Conservation (phyloP, 306 rosid genomes). For the Sindora glabra region DNA sequence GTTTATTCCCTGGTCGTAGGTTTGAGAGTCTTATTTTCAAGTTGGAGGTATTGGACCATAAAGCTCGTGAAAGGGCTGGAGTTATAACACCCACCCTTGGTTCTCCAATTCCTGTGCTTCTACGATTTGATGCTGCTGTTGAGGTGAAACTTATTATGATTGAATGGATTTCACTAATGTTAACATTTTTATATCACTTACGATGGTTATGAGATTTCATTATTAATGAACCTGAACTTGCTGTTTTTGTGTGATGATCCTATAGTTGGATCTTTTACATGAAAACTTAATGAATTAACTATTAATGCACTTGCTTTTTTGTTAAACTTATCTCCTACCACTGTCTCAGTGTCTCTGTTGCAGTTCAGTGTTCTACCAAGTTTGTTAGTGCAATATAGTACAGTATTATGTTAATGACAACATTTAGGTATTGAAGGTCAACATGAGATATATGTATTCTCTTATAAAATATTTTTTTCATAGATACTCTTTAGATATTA, state of each 20-base stretch:
- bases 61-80: slow-evolving; percentile 96
- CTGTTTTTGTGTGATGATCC: not conserved
- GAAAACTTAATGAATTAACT: not conserved
- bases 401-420: not conserved
- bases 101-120: slow-evolving; percentile 69
- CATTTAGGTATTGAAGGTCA: not conserved
- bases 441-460: not conserved
- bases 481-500: not conserved
- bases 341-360: not conserved
- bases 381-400: slow-evolving; percentile 1
- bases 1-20: slow-evolving; percentile 36
- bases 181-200: not conserved
- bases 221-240: not conserved
- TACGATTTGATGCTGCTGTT: slow-evolving; percentile 67
- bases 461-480: not conserved
- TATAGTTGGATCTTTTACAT: slow-evolving; percentile 7
- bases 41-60: slow-evolving; percentile 96
- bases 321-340: not conserved
- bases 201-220: not conserved
- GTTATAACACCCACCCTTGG: slow-evolving; percentile 85
- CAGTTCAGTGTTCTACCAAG: not conserved
- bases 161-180: not conserved
- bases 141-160: slow-evolving; percentile 50
- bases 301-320: not conserved
- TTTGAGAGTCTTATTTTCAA: slow-evolving; percentile 76